Evolutionary conservation across 345 rosid genomes (phyloP).

Genomic region (Rubroshorea leprosula): DNA sequence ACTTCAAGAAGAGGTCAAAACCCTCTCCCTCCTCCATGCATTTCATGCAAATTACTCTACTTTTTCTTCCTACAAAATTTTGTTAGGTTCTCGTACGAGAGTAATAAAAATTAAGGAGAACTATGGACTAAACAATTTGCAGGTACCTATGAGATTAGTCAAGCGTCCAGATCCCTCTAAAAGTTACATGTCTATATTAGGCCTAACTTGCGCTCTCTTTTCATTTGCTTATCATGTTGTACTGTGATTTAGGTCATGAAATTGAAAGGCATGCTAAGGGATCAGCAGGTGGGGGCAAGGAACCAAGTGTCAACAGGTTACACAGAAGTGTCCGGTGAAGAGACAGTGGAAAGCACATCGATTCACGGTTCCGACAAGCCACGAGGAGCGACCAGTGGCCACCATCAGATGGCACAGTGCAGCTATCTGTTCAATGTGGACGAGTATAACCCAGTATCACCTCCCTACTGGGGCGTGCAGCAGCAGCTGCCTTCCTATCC

Average conservation of each 20-base stretch:
- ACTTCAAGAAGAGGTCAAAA: slow-evolving; percentile 78
- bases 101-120: too few species aligned
- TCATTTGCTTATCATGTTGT: too few species aligned
- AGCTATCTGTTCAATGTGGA: slow-evolving; percentile 32
- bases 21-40: too few species aligned
- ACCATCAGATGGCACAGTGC: slow-evolving; percentile 27
- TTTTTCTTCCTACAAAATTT: slow-evolving; percentile 5
- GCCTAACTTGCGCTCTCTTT: not conserved
- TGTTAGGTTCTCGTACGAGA: too few species aligned
- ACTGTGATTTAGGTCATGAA: slow-evolving; percentile 46
- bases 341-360: slow-evolving; percentile 56
- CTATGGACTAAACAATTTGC: too few species aligned
- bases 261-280: slow-evolving; percentile 46
- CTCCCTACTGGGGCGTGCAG: slow-evolving; percentile 36
- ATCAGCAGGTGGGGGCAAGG: slow-evolving; percentile 24
- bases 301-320: slow-evolving; percentile 40
- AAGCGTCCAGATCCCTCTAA: too few species aligned
- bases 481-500: slow-evolving; percentile 29
- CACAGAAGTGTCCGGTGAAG: slow-evolving; percentile 54
- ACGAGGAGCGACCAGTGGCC: slow-evolving; percentile 7
- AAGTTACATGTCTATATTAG: too few species aligned
- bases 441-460: slow-evolving; percentile 31
- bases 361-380: slow-evolving; percentile 19
- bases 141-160: too few species aligned
- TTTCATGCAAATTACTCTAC: not conserved